Evolutionary conservation across 208 protist genomes (phyloP).

Genomic region (Acanthamoeba sp.): DNA sequence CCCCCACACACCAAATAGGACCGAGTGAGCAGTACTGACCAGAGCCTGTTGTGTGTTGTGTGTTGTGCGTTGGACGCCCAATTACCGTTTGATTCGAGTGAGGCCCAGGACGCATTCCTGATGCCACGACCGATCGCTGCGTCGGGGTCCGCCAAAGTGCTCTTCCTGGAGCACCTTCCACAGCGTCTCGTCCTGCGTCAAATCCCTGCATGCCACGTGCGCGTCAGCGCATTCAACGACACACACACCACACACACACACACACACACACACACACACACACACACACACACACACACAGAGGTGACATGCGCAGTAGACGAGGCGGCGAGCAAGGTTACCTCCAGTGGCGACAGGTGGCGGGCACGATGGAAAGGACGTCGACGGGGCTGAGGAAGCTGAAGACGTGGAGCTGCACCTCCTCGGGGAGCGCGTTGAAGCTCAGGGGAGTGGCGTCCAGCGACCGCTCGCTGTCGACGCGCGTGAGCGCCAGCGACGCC

Average conservation of each 20-base stretch:
- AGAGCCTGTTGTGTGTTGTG: no score
- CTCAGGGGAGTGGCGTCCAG: not conserved
- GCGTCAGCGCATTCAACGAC: not conserved
- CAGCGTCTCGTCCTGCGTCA: slow-evolving; percentile 32
- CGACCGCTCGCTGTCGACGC: no score
- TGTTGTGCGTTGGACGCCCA: not conserved
- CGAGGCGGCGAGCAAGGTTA: not conserved
- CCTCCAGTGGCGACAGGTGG: slow-evolving; percentile 20
- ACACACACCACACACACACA: not conserved
- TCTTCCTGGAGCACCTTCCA: slow-evolving; percentile 32
- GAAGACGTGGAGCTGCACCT: slow-evolving; percentile 30
- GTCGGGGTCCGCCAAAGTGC: slow-evolving; percentile 15
- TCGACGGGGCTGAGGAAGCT: slow-evolving; percentile 27
- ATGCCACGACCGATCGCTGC: slow-evolving; percentile 13
- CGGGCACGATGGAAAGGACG: slow-evolving; percentile 16
- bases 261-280: no score
- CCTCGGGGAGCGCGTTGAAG: slow-evolving; percentile 19
- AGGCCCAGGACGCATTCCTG: slow-evolving; percentile 8
- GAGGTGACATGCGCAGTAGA: no score
- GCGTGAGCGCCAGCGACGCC: not conserved
- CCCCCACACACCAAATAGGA: not conserved
- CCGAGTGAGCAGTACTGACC: no score
- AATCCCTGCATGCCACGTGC: not conserved
- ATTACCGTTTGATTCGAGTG: slow-evolving; percentile 8
- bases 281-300: no score